Evolutionary conservation across 345 rosid species (phyloP).

Genomic region (Erysimum cheiranthoides): DNA sequence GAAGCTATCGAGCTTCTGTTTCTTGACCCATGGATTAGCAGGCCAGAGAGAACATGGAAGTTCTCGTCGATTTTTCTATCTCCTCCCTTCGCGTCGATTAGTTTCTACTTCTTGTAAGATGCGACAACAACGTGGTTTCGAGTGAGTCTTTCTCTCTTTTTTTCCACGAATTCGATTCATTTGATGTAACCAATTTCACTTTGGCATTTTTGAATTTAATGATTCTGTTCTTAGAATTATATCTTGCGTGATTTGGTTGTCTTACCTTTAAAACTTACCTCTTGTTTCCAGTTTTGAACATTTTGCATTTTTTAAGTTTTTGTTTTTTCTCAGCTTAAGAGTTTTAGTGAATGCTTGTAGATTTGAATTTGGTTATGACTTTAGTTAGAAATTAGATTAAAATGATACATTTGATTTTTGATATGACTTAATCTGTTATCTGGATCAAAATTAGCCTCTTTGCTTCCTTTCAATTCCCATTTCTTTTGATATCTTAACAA

Average conservation of each 20-base stretch:
- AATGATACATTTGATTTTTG: slow-evolving; percentile 8
- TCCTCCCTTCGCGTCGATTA: slow-evolving; percentile 50
- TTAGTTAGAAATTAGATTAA: background rate
- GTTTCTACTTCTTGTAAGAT: slow-evolving; percentile 75
- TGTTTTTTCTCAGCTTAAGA: background rate
- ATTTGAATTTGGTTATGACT: background rate
- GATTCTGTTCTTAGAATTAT: slow-evolving; percentile 17
- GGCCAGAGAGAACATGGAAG: slow-evolving; percentile 37
- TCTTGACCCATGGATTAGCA: slow-evolving; percentile 51
- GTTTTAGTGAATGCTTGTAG: slow-evolving; percentile 11
- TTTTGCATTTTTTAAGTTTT: background rate
- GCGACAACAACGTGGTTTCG: slow-evolving; percentile 63
- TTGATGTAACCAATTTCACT: background rate
- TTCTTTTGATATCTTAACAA: background rate
- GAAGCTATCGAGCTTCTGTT: slow-evolving; percentile 60
- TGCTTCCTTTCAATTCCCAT: background rate
- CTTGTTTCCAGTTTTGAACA: background rate
- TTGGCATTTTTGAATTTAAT: background rate
- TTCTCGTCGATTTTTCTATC: slow-evolving; percentile 46
- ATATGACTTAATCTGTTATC: background rate
- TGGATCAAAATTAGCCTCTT: background rate
- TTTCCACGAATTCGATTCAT: slow-evolving; percentile 1
- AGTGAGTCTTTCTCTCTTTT: slow-evolving; percentile 48
- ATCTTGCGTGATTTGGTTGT: slow-evolving; percentile 19
- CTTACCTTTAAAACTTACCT: slow-evolving; percentile 11